Evolutionary conservation across 176 grass and related monocot species (phyloP).

Genomic region (Raddia distichophylla): DNA sequence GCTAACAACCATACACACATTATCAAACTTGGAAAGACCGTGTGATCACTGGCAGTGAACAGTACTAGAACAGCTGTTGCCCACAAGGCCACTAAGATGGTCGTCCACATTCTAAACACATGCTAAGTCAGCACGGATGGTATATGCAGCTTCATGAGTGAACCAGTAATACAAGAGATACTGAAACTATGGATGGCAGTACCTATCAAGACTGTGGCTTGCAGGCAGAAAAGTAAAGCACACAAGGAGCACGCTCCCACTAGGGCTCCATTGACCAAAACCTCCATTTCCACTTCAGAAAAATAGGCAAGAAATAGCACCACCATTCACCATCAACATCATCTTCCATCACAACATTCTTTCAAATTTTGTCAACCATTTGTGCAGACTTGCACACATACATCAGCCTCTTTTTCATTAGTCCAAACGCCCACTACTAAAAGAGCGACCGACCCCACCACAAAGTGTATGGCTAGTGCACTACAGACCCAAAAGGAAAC

Average conservation of each 20-base stretch:
- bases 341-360: conserved; percentile 57
- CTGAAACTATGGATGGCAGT: conserved; percentile 43
- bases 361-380: conserved; percentile 64
- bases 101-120: conserved; percentile 35
- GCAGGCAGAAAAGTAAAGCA: conserved; percentile 52
- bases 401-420: conserved; percentile 63
- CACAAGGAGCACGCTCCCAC: conserved; percentile 60
- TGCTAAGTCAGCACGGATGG: conserved; percentile 43
- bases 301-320: conserved; percentile 49
- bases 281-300: conserved; percentile 31
- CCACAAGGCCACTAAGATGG: conserved; percentile 23
- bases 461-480: conserved; percentile 79
- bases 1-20: conserved; percentile 21
- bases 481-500: conserved; percentile 65
- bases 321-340: conserved; percentile 54
- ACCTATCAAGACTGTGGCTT: conserved; percentile 51
- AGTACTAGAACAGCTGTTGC: conserved; percentile 43
- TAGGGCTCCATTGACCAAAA: conserved; percentile 44
- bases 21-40: conserved; percentile 9
- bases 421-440: conserved; percentile 60
- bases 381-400: conserved; percentile 54
- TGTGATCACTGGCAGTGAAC: conserved; percentile 31
- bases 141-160: conserved; percentile 20
- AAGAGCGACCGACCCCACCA: conserved; percentile 60
- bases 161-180: conserved; percentile 31